Base-by-base conservation (phyloP, 495 filamentous ascomycete genomes). In the Xylaria castorea region DNA sequence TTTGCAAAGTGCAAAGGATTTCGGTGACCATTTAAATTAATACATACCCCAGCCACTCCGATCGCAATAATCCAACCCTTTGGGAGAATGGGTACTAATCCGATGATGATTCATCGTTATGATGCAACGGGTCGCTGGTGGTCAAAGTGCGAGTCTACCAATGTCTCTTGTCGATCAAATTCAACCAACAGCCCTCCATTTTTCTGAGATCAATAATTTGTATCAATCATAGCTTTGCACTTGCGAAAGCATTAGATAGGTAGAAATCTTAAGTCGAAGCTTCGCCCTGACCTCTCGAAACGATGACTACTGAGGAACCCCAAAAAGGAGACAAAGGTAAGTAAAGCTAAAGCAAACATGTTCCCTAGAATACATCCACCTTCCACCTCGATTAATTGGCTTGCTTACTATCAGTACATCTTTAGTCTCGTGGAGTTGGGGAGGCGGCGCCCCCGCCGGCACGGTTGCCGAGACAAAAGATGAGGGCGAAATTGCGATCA, bases 351-450 rank as follows among this genome's bases (percentile, higher is more conserved):
- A n/a, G 25, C 25, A 32, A 34, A 70, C 9, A 9, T 5, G 25
- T 3, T 1, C 48, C 51, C 32, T 36, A 68, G 25, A 72, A 63
- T 46, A 7, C 6, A 40, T 2, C 22, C 12, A 16, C 0, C 40
- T 65, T 42, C 32, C 9, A 6, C n/a, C 44, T 40, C 34, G 2
- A 42, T 42, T 6, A 55, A 38, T 20, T 2, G 3, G 1, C 6
- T 34, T 36, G 18, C 68, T 72, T 8, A 72, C 38, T 25, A 22
- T 27, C 36, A 20, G 42, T 25, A 27, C 9, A 53, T 11, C 40
- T 64, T 58, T 66, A 91, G 90, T 90, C 70, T 88, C 88, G 25
- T 90, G 88, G 89, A 81, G 84, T 71, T 91, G 87, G 87, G 81
- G 82, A 66, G 82, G 83, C 20, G 82, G 84, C 27, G 76, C 83